phyloP scores from a whole-genome alignment of 139 green algal genomes.

The Coelastrella sp. region DNA sequence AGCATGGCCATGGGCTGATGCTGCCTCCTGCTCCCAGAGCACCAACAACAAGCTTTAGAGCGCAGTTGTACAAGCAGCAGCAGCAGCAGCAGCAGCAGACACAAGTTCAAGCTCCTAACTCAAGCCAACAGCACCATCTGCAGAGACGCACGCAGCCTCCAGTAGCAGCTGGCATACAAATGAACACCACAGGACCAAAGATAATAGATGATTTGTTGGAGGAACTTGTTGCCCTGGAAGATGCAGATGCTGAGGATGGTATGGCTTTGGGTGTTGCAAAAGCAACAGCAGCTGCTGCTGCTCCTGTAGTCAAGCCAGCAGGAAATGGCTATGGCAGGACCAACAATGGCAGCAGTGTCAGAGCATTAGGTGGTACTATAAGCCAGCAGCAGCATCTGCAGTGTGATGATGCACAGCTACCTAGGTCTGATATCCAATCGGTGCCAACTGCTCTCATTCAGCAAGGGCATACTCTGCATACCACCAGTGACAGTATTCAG shows the following conservation, averaged over 20 bases:
- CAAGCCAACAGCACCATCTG: no score
- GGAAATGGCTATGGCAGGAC: not conserved
- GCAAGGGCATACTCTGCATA: no score
- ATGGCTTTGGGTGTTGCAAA: not conserved
- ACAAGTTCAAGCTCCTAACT: no score
- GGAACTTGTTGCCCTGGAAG: not conserved
- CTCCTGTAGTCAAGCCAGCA: not conserved
- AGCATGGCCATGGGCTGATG: not conserved
- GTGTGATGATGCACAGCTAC: no score
- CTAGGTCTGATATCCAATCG: no score
- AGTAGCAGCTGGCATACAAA: not conserved
- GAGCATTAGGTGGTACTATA: no score
- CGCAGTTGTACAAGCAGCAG: not conserved
- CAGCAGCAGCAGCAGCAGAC: not conserved
- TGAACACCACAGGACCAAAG: not conserved
- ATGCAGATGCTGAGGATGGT: not conserved
- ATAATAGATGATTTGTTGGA: not conserved
- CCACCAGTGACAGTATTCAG: no score
- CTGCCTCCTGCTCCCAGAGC: slow-evolving; percentile 8
- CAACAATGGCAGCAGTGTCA: no score
- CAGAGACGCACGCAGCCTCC: no score
- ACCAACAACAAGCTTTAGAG: not conserved
- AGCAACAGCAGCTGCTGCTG: not conserved
- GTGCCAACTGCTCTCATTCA: no score
- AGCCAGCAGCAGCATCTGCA: no score